Conservation (phyloP, 2,329 filamentous ascomycete species). For the Cladosporium oxysporum region DNA sequence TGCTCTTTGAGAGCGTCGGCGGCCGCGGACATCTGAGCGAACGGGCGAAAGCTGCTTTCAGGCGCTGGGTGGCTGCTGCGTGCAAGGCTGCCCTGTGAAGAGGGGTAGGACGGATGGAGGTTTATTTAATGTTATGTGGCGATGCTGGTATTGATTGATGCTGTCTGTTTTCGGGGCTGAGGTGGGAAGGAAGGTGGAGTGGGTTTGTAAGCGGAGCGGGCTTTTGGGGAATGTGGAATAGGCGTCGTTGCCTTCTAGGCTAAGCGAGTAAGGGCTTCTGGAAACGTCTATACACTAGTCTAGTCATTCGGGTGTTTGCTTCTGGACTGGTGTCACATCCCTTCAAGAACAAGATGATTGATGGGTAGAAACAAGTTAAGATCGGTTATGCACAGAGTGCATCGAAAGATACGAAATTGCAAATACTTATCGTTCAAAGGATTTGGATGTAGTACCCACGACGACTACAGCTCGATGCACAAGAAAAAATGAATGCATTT, state of each 20-base stretch:
- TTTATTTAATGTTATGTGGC: neutral
- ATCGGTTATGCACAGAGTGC: too few relatives aligned
- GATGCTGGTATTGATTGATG: neutral
- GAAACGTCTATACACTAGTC: slow-evolving; percentile 16
- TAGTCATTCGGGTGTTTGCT: neutral
- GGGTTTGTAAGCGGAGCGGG: slow-evolving; percentile 9
- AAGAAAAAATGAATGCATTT: neutral
- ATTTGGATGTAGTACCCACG: neutral
- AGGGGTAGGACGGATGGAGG: neutral
- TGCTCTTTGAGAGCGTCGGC: slow-evolving; percentile 52
- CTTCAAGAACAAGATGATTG: neutral
- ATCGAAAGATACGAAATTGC: too few relatives aligned
- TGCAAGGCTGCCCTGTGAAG: neutral
- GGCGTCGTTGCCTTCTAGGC: neutral
- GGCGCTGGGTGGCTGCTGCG: neutral
- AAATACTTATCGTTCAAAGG: too few relatives aligned
- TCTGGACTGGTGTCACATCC: neutral
- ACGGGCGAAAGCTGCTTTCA: neutral
- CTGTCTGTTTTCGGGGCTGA: neutral
- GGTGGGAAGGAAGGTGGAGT: neutral
- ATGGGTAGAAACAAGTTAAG: neutral
- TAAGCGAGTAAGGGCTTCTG: slow-evolving; percentile 16
- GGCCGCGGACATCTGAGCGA: slow-evolving; percentile 32
- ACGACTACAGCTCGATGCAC: neutral
- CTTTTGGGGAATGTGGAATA: slow-evolving; percentile 10